Percentiles rank a stretch among this genome's conserved stretches.
phyloP scores from a whole-genome alignment of 352 stramenopile genomes.

The Pythium phragmiticola region DNA sequence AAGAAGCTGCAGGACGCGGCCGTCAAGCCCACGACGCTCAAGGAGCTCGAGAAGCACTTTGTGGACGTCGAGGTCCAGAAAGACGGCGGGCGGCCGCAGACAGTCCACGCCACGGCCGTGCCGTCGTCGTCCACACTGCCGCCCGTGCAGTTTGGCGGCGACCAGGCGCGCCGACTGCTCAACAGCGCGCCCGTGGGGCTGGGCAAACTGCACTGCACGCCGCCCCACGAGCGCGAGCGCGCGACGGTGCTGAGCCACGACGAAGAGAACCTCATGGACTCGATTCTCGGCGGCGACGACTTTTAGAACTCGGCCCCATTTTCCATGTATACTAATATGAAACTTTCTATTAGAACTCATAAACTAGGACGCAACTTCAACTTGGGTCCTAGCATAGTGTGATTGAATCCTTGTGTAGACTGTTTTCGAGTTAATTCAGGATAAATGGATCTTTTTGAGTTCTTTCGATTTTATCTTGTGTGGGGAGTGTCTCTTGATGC shows the following conservation, averaged over 20 bases:
- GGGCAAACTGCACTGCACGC: slow-evolving; percentile 64
- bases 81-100: slow-evolving; percentile 47
- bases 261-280: slow-evolving; percentile 83
- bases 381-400: slow-evolving; percentile 5
- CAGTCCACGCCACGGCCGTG: slow-evolving; percentile 43
- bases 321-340: slow-evolving; percentile 7
- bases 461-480: too few species aligned
- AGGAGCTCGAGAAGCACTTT: slow-evolving; percentile 85
- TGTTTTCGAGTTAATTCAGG: not conserved
- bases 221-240: slow-evolving; percentile 27
- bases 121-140: slow-evolving; percentile 28
- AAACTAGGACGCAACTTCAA: slow-evolving; percentile 12
- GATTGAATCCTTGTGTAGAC: not conserved
- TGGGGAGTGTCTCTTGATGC: not conserved
- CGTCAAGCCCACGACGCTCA: slow-evolving; percentile 71
- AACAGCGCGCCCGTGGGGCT: slow-evolving; percentile 68
- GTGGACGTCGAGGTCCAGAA: slow-evolving; percentile 48
- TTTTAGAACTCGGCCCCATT: slow-evolving; percentile 14
- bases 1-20: slow-evolving; percentile 54
- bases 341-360: not conserved
- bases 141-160: slow-evolving; percentile 41
- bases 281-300: slow-evolving; percentile 54
- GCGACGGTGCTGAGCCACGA: slow-evolving; percentile 65
- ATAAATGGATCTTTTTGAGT: slow-evolving; percentile 10
- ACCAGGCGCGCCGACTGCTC: slow-evolving; percentile 55